Evolutionary conservation across 306 rosid species (phyloP).

Genomic region (Nissolia schottii): DNA sequence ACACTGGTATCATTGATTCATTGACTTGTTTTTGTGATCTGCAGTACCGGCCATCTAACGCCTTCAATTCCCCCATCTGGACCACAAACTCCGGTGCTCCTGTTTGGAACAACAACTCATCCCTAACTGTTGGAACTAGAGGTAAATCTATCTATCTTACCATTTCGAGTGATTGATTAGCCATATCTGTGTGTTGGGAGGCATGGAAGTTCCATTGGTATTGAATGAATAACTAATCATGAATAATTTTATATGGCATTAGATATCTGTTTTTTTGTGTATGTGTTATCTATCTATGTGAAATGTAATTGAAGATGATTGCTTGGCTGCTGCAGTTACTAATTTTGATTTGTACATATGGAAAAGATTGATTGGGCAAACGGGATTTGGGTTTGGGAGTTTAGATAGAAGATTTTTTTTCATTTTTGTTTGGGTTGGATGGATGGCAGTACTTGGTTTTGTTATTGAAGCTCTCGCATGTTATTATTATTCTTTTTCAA

Average conservation of each 20-base stretch:
- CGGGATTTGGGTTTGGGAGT: too few relatives aligned
- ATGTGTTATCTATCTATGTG: too few relatives aligned
- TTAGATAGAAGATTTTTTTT: not conserved
- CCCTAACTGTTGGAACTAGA: conserved; percentile 65
- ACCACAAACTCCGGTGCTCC: conserved; percentile 92
- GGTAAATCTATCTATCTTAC: conserved; percentile 29
- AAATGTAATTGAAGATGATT: too few relatives aligned
- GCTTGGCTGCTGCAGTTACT: too few relatives aligned
- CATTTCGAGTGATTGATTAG: not conserved
- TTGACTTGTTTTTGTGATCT: too few relatives aligned
- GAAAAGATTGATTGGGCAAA: too few relatives aligned
- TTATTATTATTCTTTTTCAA: not conserved
- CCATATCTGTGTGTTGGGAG: not conserved
- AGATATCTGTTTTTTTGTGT: too few relatives aligned
- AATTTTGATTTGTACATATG: too few relatives aligned
- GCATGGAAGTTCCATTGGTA: not conserved
- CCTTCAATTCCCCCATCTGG: conserved; percentile 69
- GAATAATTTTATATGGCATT: too few relatives aligned
- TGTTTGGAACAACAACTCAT: conserved; percentile 69
- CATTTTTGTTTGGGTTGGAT: not conserved
- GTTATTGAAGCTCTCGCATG: not conserved
- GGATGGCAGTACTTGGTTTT: not conserved
- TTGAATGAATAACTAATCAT: too few relatives aligned
- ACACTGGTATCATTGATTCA: too few relatives aligned
- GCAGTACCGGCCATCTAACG: conserved; percentile 88